phyloP scores from a whole-genome alignment of 2,329 filamentous ascomycete species.

The Fusarium ramigenum region DNA sequence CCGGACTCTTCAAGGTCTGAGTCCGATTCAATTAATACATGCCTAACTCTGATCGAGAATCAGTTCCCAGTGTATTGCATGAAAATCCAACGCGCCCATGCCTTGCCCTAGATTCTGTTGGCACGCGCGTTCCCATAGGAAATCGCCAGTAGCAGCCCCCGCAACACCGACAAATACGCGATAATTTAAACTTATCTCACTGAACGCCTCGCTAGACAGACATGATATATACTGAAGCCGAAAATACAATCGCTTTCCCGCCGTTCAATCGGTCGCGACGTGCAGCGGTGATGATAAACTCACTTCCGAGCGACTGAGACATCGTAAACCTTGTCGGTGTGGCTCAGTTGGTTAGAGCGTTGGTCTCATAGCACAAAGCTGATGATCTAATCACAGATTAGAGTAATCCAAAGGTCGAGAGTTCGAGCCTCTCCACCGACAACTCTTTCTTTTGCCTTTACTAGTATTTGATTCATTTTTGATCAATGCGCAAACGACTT shows the following conservation, averaged over 20 bases:
- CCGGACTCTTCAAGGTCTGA: no score
- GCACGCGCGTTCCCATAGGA: no score
- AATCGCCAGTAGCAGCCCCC: accelerated
- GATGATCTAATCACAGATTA: not conserved
- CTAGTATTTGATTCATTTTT: accelerated
- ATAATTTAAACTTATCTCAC: no score
- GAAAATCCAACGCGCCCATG: no score
- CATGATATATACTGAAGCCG: accelerated
- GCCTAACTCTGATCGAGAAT: no score
- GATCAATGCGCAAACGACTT: not conserved
- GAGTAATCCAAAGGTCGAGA: slow-evolving; percentile 2
- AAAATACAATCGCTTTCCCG: accelerated
- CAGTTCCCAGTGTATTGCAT: no score
- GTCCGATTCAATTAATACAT: no score
- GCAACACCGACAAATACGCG: accelerated
- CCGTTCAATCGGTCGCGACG: accelerated
- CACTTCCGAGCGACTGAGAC: accelerated
- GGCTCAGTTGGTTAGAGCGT: not conserved
- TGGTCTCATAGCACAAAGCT: not conserved
- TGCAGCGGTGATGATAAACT: accelerated
- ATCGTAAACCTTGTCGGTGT: not conserved
- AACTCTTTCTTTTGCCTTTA: not conserved
- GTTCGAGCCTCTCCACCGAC: not conserved
- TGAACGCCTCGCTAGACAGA: accelerated
- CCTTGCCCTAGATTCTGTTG: no score